phyloP scores from a whole-genome alignment of 495 filamentous ascomycete species.

The Penicillium pulvis region DNA sequence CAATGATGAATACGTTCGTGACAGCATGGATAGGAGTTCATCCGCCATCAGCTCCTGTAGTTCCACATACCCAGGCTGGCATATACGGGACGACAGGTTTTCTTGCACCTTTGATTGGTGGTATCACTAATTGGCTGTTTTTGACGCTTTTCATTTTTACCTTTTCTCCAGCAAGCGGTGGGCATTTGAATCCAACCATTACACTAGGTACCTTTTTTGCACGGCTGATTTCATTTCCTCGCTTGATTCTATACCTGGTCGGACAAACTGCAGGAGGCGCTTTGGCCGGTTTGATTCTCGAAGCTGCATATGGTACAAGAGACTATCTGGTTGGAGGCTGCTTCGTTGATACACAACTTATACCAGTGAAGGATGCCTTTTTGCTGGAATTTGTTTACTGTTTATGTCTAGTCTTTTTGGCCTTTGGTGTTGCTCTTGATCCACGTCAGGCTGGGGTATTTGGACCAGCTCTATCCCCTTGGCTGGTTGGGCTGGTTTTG shows the following conservation, averaged over 20 bases:
- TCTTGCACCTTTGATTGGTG: constrained; percentile 16
- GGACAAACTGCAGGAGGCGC: constrained; percentile 36
- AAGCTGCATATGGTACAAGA: background rate
- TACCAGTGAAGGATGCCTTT: background rate
- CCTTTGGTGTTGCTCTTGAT: constrained; percentile 55
- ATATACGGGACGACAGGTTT: no score
- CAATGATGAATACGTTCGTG: no score
- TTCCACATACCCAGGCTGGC: no score
- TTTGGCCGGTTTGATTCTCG: constrained; percentile 35
- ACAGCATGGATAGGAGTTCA: no score
- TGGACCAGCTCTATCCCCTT: constrained; percentile 49
- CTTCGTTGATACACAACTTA: background rate
- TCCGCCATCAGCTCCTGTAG: no score
- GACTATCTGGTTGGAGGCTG: background rate
- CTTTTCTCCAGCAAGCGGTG: constrained; percentile 40
- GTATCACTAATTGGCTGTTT: constrained; percentile 37
- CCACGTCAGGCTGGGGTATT: constrained; percentile 51
- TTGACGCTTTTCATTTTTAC: constrained; percentile 47
- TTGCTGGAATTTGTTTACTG: constrained; percentile 38
- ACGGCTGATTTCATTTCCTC: constrained; percentile 39
- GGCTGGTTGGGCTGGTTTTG: constrained; percentile 50
- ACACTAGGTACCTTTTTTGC: constrained; percentile 45
- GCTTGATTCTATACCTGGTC: constrained; percentile 40
- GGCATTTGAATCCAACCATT: constrained; percentile 49
- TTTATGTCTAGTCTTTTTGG: constrained; percentile 36